Conservation (phyloP, 23 red algal genomes). For the Porphyridium purpureum region DNA sequence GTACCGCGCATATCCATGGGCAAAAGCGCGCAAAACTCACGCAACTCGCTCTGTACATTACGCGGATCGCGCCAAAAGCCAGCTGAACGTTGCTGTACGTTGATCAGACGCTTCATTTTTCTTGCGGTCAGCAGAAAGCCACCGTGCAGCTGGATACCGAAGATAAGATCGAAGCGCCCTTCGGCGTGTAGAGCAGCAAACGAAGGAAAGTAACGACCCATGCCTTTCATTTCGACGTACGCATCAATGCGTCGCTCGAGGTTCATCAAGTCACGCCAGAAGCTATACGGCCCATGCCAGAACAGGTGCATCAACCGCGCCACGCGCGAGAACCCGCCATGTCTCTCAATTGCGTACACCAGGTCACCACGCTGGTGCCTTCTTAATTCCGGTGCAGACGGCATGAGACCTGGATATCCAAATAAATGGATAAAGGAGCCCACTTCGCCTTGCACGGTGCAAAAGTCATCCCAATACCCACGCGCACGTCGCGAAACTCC, state of each 20-base stretch:
- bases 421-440: slow-evolving; percentile 20
- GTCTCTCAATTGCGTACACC: slow-evolving; percentile 38
- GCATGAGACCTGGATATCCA: slow-evolving; percentile 68
- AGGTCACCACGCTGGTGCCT: slow-evolving; percentile 26
- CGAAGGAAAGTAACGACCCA: slow-evolving; percentile 24
- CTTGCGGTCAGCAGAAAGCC: slow-evolving; percentile 41
- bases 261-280: slow-evolving; percentile 50
- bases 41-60: slow-evolving; percentile 42
- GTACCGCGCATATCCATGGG: slow-evolving; percentile 9
- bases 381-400: slow-evolving; percentile 22
- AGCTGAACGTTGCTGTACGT: too few relatives aligned
- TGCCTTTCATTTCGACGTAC: slow-evolving; percentile 4
- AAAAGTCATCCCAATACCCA: slow-evolving; percentile 40
- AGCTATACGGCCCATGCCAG: slow-evolving; percentile 59
- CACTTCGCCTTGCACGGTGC: slow-evolving; percentile 34
- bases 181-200: slow-evolving; percentile 14
- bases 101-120: too few relatives aligned
- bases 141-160: slow-evolving; percentile 52
- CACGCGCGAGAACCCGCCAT: slow-evolving; percentile 39
- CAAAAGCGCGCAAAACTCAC: slow-evolving; percentile 13
- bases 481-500: slow-evolving; percentile 2
- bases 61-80: slow-evolving; percentile 17
- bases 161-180: slow-evolving; percentile 50
- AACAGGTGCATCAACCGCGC: slow-evolving; percentile 45
- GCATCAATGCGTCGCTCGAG: slow-evolving; percentile 19